Evolutionary conservation across 2,329 filamentous ascomycete species (phyloP).

Genomic region (Trichophyton benhamiae): DNA sequence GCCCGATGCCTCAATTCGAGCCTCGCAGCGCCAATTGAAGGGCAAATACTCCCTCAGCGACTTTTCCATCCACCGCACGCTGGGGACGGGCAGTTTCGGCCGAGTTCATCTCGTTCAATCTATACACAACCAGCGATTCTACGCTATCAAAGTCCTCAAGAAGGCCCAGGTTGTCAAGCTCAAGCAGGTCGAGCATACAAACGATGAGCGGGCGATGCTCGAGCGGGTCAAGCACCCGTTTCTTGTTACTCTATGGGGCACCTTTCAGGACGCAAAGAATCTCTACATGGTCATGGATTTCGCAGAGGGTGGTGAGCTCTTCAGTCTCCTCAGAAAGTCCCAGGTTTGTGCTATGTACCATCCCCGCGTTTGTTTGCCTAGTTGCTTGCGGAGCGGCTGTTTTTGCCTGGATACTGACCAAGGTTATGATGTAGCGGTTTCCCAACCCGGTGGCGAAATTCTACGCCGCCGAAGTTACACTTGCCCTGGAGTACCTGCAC

Average conservation of each 20-base stretch:
- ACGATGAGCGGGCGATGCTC: constrained; percentile 92
- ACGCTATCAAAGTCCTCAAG: constrained; percentile 96
- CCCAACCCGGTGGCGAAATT: constrained; percentile 98
- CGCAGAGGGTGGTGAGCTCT: constrained; percentile 94
- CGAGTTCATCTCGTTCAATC: constrained; percentile 94
- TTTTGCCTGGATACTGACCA: constrained; percentile 2
- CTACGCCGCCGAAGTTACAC: constrained; percentile 92
- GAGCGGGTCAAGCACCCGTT: constrained; percentile 96
- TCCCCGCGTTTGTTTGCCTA: constrained; percentile 1
- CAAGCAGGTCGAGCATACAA: constrained; percentile 99
- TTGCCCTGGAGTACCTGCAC: constrained; percentile 92
- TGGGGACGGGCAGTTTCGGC: constrained; percentile 94
- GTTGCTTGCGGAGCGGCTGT: neutral
- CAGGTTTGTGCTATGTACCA: constrained; percentile 47
- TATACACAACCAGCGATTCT: constrained; percentile 95
- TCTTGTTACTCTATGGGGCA: constrained; percentile 94
- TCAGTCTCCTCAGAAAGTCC: constrained; percentile 88
- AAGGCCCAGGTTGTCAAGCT: constrained; percentile 98
- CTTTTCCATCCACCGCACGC: constrained; percentile 78
- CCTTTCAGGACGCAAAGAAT: constrained; percentile 89
- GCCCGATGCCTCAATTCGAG: constrained; percentile 16
- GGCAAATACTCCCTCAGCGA: constrained; percentile 92
- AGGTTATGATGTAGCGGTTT: constrained; percentile 57
- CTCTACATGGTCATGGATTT: constrained; percentile 99
- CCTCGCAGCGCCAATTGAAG: constrained; percentile 58